Evolutionary conservation across 345 rosid species (phyloP).

Genomic region (Excoecaria cochinchinensis): DNA sequence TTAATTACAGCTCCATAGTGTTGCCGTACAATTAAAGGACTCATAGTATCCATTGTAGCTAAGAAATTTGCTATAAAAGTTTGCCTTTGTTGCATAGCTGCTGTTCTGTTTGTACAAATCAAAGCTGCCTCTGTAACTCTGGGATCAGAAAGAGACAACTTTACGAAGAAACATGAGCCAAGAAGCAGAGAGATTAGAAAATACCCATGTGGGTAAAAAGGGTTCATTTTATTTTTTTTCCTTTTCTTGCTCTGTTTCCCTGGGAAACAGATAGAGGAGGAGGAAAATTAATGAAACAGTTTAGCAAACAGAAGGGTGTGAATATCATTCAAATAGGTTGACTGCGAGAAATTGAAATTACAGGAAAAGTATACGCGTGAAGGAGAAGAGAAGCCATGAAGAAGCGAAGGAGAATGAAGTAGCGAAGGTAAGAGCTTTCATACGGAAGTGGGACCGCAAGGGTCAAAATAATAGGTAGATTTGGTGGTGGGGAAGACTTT

Average conservation of each 20-base stretch:
- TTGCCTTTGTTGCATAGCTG: slow-evolving; percentile 37
- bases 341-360: neutral
- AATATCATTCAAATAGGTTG: neutral
- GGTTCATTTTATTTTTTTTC: neutral
- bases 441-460: neutral
- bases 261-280: neutral
- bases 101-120: slow-evolving; percentile 63
- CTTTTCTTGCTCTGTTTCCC: neutral
- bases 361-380: neutral
- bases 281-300: neutral
- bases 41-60: slow-evolving; percentile 47
- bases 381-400: neutral
- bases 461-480: neutral
- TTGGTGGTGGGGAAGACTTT: neutral
- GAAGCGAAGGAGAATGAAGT: neutral
- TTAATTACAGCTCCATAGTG: slow-evolving; percentile 43
- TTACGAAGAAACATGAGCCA: slow-evolving; percentile 23
- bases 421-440: neutral
- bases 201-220: neutral
- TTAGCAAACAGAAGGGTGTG: neutral
- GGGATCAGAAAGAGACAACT: slow-evolving; percentile 56
- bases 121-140: slow-evolving; percentile 56
- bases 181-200: slow-evolving; percentile 21
- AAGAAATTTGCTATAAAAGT: slow-evolving; percentile 48
- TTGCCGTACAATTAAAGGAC: slow-evolving; percentile 39